Evolutionary conservation across 2,329 filamentous ascomycete genomes (phyloP).

Genomic region (Aureobasidium leucospermi): DNA sequence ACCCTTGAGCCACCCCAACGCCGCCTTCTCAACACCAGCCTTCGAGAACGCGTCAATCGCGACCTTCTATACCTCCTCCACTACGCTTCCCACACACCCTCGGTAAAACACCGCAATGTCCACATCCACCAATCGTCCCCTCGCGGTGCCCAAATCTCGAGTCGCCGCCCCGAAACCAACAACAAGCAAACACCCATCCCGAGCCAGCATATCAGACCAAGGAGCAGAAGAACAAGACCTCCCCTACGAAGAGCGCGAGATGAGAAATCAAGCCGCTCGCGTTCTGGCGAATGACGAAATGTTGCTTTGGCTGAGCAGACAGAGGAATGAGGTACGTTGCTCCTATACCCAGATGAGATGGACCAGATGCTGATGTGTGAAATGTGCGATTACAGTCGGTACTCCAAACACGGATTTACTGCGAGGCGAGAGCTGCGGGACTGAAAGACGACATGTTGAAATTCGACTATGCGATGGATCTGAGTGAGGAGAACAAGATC

Average conservation of each 20-base stretch:
- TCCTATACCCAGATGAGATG: neutral
- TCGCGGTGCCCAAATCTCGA: neutral
- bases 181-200: neutral
- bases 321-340: neutral
- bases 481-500: neutral
- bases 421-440: neutral
- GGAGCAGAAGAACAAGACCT: neutral
- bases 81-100: neutral
- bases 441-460: neutral
- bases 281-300: neutral
- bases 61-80: neutral
- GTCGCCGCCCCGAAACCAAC: neutral
- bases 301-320: neutral
- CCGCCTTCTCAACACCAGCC: neutral
- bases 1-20: neutral
- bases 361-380: neutral
- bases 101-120: neutral
- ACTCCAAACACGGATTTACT: constrained; percentile 3
- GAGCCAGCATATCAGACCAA: neutral
- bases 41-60: neutral
- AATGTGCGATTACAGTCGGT: neutral
- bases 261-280: neutral
- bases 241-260: neutral
- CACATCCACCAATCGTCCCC: neutral
- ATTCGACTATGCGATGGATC: neutral